A percentile compares a stretch with the other conserved stretches of the same genome.
These are phyloP conservation scores for Trichomonas gallinae DNA, from an alignment of 208 protist genomes.

Conservation along the genomic window DNA sequence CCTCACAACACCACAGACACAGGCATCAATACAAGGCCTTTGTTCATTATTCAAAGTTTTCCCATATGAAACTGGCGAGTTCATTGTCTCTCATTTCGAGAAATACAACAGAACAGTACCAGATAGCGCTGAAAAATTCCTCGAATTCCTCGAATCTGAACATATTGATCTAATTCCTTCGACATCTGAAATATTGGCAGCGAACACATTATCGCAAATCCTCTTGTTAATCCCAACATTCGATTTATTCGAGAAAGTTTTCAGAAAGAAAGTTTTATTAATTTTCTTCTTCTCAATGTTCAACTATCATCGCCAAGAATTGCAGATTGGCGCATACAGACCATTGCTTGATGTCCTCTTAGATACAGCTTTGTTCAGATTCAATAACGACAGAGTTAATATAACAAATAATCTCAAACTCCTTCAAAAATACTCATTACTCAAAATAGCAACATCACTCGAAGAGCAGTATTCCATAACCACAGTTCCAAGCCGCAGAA, in stretches of 20 bases:
- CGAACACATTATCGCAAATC: background rate
- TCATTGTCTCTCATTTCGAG: background rate
- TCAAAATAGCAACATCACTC: background rate
- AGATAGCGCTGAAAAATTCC: background rate
- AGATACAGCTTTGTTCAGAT: background rate
- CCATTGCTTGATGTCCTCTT: background rate
- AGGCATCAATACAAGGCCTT: background rate
- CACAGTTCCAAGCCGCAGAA: background rate
- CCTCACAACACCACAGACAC: background rate
- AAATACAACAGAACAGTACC: background rate
- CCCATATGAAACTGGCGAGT: background rate
- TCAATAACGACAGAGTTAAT: background rate
- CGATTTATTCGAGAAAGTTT: background rate
- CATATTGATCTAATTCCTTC: background rate
- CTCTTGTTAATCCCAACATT: background rate
- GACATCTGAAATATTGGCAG: background rate
- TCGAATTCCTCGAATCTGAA: background rate
- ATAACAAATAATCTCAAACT: background rate
- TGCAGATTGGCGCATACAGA: background rate
- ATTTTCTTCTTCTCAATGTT: too few species aligned
- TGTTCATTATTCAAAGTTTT: background rate
- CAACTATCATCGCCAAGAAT: background rate
- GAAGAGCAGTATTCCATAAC: background rate
- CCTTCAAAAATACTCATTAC: background rate
- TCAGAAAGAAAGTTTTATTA: too few species aligned